Base-by-base conservation (phyloP, 2,329 filamentous ascomycete species). In the Fusarium sp. region DNA sequence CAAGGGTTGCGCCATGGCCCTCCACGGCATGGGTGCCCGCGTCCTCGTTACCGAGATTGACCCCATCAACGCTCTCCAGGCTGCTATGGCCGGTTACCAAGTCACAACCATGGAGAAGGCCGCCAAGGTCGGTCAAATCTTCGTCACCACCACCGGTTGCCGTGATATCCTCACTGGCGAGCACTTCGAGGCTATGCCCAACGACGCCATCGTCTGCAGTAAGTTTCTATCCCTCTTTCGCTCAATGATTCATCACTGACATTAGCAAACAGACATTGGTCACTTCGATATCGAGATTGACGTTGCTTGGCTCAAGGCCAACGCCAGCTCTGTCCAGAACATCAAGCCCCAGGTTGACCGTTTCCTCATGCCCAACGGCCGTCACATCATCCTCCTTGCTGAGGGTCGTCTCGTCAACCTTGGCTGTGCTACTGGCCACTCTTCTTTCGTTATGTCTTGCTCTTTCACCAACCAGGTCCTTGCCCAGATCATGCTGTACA, bases 391-490 rank as follows among this genome's bases (percentile, higher is more conserved):
- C 86, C 95, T 99, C 81, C 91, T 99, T 75, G 96, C 96, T 74
- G 96, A 98, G 89, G 96, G 96, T 79, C 95, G 96, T 89, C 93
- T 99, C 76, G 96, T 99, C 88, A 99, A 99, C 92, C 90, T 99
- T 79, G 96, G 96, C 86, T 99, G 96, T 86, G 96, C 96, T 83
- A 99, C 96, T 75, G 96, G 96, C 78, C 96, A 99, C 93, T 97
- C 95, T 78, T 98, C 95, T 59, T 99, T 99, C 86, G 96, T 99
- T 78, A 98, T 99, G 96, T 98, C 95, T 80, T 99, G 96, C 93
- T 98, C 95, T 75, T 99, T 99, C 93, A 97, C 95, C 91, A 99
- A 99, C 93, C 96, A 99, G 91, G 96, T 98, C 80, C 94, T 99
- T 84, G 96, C 96, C 78, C 96, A 99, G 90, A 98, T 99, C 88